Base-by-base conservation (phyloP, 345 rosid genomes). In the Pseudoturritis turrita region DNA sequence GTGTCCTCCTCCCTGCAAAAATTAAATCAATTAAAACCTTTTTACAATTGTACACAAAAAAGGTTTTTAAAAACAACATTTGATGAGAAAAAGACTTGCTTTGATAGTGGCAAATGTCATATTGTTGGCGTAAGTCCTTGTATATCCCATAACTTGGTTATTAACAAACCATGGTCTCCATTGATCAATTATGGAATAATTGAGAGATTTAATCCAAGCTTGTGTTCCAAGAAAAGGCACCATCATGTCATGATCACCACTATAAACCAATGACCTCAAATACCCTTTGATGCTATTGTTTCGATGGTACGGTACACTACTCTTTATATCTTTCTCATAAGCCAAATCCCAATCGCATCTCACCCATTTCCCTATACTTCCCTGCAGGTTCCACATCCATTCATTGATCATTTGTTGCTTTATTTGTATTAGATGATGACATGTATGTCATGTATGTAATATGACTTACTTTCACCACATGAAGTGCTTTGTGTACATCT, bases 1-100 rank as follows among this genome's bases (percentile, higher is more conserved):
- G 78, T 84, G 91, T 15, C 90, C 94, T 52, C 86, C 91, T 2
- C 92, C 92, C 92, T 90, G 54, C 58, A 78, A 64, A 33, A 66
- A 40, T 22, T 21, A 55, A 60, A 37, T 13, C 57, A 57, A 7
- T n/a, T n/a, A n/a, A 68, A 36, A 15, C 17, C 17, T 0, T n/a
- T 28, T 15, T 12, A 41, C 36, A n/a, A 9, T 10, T n/a, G 8
- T n/a, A n/a, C n/a, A n/a, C n/a, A n/a, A n/a, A n/a, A n/a, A n/a
- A n/a, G n/a, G n/a, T n/a, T n/a, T n/a, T n/a, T n/a, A n/a, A n/a
- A n/a, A 7, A 33, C 10, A 33, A 33, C 10, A 33, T 33, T 33
- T 5, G 8, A 19, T 47, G 26, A 19, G 18, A 40, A 5, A 17
- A 6, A 1, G 7, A 14, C 9, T 43, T n/a, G 17, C 46, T 7